These are phyloP conservation scores for Flaveria sonorensis DNA, from an alignment of 129 eudicot species.

Conservation along the genomic window DNA sequence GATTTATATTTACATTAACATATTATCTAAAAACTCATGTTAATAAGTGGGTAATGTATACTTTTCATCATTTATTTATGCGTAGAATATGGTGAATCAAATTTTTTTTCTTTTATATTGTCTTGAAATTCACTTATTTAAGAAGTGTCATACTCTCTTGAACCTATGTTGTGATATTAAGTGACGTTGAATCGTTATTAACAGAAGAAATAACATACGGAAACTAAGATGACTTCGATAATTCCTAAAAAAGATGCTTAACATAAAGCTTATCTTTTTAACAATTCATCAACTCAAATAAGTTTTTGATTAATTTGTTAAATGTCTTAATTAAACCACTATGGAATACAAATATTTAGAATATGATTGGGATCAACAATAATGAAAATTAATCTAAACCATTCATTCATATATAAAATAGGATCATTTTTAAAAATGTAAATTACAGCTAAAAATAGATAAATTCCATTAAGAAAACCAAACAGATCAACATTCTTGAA, in stretches of 20 bases:
- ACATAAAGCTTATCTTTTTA: background rate
- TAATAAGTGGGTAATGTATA: background rate
- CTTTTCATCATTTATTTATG: background rate
- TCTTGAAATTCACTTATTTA: background rate
- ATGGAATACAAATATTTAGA: background rate
- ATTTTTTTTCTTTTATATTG: background rate
- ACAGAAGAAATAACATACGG: too few relatives aligned
- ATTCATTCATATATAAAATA: background rate
- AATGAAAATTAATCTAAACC: background rate
- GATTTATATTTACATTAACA: background rate
- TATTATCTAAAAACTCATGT: background rate
- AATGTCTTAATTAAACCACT: background rate
- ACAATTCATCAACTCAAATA: background rate
- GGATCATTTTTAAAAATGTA: background rate
- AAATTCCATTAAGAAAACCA: background rate
- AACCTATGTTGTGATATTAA: background rate
- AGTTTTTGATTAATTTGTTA: background rate
- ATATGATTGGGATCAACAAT: background rate
- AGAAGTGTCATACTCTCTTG: too few relatives aligned
- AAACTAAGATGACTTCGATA: too few relatives aligned
- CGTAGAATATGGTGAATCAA: background rate
- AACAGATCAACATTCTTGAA: constrained; percentile 9
- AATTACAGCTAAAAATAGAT: background rate
- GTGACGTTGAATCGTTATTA: background rate
- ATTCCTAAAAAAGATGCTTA: background rate